These are phyloP conservation scores for Erodium maritimum DNA, from an alignment of 345 rosid species.

Conservation along the genomic window DNA sequence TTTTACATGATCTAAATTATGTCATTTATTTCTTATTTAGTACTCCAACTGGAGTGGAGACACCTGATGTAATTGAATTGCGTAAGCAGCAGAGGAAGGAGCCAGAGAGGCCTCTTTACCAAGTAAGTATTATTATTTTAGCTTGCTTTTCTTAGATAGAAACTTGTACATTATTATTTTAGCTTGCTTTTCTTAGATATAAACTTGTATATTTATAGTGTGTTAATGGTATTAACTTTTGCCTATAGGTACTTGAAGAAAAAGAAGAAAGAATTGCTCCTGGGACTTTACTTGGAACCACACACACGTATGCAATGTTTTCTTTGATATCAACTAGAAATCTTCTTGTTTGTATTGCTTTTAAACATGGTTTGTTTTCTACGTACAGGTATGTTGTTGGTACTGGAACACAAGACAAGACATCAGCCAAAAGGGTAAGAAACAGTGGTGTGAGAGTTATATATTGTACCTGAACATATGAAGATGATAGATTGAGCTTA, in stretches of 20 bases:
- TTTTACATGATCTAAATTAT: no score
- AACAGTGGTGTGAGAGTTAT: not conserved
- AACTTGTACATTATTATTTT: not conserved
- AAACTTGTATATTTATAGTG: no score
- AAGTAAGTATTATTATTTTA: constrained; percentile 35
- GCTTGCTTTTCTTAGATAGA: not conserved
- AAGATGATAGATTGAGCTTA: no score
- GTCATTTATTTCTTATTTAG: constrained; percentile 23
- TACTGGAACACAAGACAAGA: constrained; percentile 71
- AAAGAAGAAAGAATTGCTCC: constrained; percentile 73
- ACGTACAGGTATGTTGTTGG: constrained; percentile 49
- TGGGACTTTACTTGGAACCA: constrained; percentile 85
- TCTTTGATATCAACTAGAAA: not conserved
- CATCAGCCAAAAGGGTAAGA: constrained; percentile 85
- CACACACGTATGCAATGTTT: constrained; percentile 49
- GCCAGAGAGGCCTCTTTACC: constrained; percentile 83
- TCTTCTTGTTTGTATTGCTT: not conserved
- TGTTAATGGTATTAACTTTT: not conserved
- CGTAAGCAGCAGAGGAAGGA: constrained; percentile 99
- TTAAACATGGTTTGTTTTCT: not conserved
- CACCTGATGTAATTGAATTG: constrained; percentile 98
- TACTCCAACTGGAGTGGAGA: constrained; percentile 98
- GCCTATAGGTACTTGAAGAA: constrained; percentile 69
- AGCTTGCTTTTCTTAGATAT: not conserved
- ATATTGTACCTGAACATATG: no score